Conservation (phyloP, 495 filamentous ascomycete genomes). For the Aspergillus nidulans region DNA sequence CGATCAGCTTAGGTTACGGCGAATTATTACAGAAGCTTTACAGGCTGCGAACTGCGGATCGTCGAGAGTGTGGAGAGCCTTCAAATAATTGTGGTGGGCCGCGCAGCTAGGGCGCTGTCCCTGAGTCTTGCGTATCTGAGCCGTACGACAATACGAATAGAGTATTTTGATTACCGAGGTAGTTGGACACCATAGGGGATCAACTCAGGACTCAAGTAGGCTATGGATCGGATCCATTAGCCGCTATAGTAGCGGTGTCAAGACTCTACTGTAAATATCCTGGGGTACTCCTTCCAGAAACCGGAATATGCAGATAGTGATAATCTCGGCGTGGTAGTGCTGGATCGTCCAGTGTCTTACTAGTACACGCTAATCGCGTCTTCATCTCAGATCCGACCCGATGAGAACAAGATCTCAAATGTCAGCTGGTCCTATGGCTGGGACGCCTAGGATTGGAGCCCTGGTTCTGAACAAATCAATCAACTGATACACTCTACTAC, state of each 20-base stretch:
- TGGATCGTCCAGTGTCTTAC: neutral
- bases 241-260: no score
- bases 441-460: neutral
- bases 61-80: conserved; percentile 27
- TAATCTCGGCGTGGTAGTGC: no score
- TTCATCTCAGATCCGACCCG: conserved; percentile 5
- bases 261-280: no score
- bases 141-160: neutral
- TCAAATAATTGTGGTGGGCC: conserved; percentile 15
- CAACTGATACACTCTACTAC: neutral
- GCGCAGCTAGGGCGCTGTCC: conserved; percentile 24
- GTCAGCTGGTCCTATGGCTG: neutral
- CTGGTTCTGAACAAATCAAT: neutral
- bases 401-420: neutral
- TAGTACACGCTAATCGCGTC: conserved; percentile 1
- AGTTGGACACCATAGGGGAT: no score
- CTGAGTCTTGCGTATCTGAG: conserved; percentile 8
- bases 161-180: neutral
- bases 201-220: no score
- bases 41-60: conserved; percentile 40
- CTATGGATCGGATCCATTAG: no score
- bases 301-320: no score
- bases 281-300: no score
- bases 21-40: conserved; percentile 42
- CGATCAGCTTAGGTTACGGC: conserved; percentile 38